Conservation (phyloP, 148 eudicot genomes). For the Agrostemma githago region DNA sequence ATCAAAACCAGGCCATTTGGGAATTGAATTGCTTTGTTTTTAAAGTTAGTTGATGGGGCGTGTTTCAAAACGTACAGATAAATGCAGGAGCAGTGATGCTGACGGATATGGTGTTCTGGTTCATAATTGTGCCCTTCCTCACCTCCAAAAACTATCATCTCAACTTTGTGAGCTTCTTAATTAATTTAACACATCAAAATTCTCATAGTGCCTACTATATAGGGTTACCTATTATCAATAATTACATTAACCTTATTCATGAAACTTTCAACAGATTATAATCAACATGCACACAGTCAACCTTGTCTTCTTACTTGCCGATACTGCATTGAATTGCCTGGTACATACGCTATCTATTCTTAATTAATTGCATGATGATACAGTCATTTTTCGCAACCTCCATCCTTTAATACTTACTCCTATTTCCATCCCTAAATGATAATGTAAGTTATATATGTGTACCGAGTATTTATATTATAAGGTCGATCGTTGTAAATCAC, state of each 20-base stretch:
- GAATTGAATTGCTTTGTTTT: background rate
- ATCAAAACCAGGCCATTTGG: background rate
- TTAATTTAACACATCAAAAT: background rate
- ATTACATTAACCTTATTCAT: background rate
- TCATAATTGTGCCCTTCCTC: conserved; percentile 68
- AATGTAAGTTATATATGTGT: too few species aligned
- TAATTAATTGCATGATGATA: too few species aligned
- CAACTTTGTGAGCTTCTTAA: conserved; percentile 58
- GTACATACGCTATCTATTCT: conserved; percentile 24
- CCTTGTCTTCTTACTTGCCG: conserved; percentile 74
- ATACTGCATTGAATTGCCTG: conserved; percentile 68
- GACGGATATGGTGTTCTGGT: conserved; percentile 84
- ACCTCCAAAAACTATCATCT: conserved; percentile 52
- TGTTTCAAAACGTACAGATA: conserved; percentile 39
- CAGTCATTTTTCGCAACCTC: too few species aligned
- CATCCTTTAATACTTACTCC: too few species aligned
- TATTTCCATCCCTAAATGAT: too few species aligned
- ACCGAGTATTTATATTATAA: too few species aligned
- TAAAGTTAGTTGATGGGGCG: background rate
- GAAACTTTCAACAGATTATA: conserved; percentile 44
- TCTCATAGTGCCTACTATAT: background rate
- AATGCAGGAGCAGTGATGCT: conserved; percentile 94
- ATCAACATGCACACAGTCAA: conserved; percentile 82
- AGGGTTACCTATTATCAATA: background rate
- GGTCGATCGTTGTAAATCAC: too few species aligned